Evolutionary conservation across 805 yeast species (phyloP), one percentile per base, ranked within the genome.

Genomic region (Metschnikowia lachancei): DNA sequence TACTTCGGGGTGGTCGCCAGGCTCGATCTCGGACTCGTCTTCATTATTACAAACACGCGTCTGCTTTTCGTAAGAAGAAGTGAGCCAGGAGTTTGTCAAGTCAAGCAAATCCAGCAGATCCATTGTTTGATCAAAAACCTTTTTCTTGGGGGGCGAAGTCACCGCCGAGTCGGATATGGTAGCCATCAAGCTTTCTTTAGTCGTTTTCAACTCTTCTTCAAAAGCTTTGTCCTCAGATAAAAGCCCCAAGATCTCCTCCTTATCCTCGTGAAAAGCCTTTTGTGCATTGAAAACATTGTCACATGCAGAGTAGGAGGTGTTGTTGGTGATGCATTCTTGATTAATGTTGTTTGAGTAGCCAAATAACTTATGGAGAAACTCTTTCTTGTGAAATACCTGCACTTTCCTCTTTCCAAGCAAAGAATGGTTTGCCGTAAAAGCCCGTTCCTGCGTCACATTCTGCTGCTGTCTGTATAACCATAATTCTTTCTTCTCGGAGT

Each of bases 191-290:
- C 32, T 26, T 22, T 50, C 51, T 36, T 47, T 49, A 10, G 47
- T 37, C 13, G 47, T 52, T 13, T 51, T 50, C 39, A 61, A 43
- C 26, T 52, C 43, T 13, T 44, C 55, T 43, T 51, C 54, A 49
- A 57, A 70, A 1, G 60, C 61, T 28, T 58, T 57, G 48, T 71
- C 74, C 40, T 69, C 72, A 7, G 61, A 63, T 16, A 70, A 37
- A 6, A 71, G 53, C 20, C 51, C 51, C 29, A 54, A 47, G 9
- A 72, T 67, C 45, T 71, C 77, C 38, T 67, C 71, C 41, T 69
- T 67, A 47, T 72, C 76, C 49, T 71, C 76, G 39, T 68, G 70
- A 39, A 66, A 67, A 4, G 71, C 62, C 50, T 65, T 70, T 41
- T 66, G 71, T 1, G 69, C 62, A 46, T 62, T 71, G 47, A 65